A percentile compares a stretch with the other conserved stretches of the same genome.
Conservation (phyloP, 116 monocot genomes). For the Thalassia testudinum region DNA sequence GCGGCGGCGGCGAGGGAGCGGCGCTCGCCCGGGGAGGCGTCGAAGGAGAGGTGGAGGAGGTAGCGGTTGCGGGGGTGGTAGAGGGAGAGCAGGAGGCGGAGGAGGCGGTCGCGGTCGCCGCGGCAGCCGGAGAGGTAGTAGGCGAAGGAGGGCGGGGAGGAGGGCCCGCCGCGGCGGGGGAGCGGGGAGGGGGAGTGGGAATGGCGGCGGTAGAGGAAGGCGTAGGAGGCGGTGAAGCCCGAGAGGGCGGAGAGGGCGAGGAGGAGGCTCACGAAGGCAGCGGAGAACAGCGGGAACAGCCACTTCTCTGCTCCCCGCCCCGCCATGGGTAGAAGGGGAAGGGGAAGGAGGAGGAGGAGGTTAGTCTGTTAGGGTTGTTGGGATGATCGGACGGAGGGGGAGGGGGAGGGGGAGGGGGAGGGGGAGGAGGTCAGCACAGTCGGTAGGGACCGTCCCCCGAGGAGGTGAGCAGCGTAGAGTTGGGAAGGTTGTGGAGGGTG, state of each 20-base stretch:
- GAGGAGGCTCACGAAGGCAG: constrained; percentile 51
- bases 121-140: constrained; percentile 51
- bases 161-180: constrained; percentile 23
- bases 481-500: too few relatives aligned
- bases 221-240: constrained; percentile 43
- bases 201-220: constrained; percentile 23
- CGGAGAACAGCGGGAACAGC: constrained; percentile 40
- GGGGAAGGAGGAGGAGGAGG: too few relatives aligned
- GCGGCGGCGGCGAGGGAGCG: constrained; percentile 19
- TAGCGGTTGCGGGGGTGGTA: constrained; percentile 91
- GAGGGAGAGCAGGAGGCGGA: constrained; percentile 57
- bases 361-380: too few relatives aligned
- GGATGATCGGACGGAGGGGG: too few relatives aligned
- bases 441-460: too few relatives aligned
- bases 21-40: constrained; percentile 50
- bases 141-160: constrained; percentile 52
- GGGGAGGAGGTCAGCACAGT: too few relatives aligned
- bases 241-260: constrained; percentile 57
- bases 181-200: neutral
- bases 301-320: constrained; percentile 28
- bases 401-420: too few relatives aligned
- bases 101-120: constrained; percentile 33
- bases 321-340: too few relatives aligned
- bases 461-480: too few relatives aligned
- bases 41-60: constrained; percentile 47